Evolutionary conservation across 805 yeast species (phyloP).

Genomic region (Barnettozyma sp.): DNA sequence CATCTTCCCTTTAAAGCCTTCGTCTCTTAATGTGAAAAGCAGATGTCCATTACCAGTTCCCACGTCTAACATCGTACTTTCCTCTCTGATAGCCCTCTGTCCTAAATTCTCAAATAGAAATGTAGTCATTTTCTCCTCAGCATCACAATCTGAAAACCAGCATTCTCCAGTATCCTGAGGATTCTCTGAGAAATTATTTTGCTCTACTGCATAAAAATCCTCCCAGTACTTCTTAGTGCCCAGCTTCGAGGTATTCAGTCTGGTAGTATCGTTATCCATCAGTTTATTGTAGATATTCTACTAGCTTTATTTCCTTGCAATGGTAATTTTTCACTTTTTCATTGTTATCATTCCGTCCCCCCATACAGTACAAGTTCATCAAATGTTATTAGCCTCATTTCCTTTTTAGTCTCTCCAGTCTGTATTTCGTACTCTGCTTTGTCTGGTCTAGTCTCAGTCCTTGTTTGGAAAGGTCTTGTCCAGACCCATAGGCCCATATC

Average conservation of each 20-base stretch:
- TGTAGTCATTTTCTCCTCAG: constrained; percentile 77
- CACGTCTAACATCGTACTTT: constrained; percentile 55
- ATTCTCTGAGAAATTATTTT: constrained; percentile 61
- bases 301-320: too few species aligned
- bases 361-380: too few species aligned
- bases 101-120: constrained; percentile 52
- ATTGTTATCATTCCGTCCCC: too few species aligned
- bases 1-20: constrained; percentile 51
- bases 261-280: constrained; percentile 32
- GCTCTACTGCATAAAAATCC: constrained; percentile 70
- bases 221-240: constrained; percentile 95
- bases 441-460: too few species aligned
- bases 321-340: too few species aligned
- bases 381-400: too few species aligned
- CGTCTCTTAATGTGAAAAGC: constrained; percentile 59
- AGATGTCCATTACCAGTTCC: constrained; percentile 98
- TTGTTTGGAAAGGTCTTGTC: too few species aligned
- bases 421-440: too few species aligned
- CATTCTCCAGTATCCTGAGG: constrained; percentile 88
- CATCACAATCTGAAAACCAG: constrained; percentile 96
- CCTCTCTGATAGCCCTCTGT: constrained; percentile 25
- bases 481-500: too few species aligned
- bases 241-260: constrained; percentile 68
- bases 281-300: too few species aligned
- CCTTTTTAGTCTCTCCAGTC: too few species aligned